Percentiles rank a stretch among this genome's conserved stretches.
Evolutionary conservation across 192 early-diverging fungal genomes (phyloP).

Genomic region (Piromyces sp.): DNA sequence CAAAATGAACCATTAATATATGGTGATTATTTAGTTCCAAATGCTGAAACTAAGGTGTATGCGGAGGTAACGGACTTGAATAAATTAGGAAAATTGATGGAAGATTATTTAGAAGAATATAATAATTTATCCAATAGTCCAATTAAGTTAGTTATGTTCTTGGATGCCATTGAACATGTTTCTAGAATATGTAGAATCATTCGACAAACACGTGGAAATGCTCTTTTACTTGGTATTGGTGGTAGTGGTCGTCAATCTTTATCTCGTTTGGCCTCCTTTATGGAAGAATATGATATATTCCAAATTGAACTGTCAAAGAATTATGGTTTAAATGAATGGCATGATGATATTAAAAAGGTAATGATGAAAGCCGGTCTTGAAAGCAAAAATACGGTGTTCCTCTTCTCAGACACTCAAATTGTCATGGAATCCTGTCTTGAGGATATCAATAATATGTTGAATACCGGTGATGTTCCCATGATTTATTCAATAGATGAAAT

Average conservation of each 20-base stretch:
- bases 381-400: constrained; percentile 44
- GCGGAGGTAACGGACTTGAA: constrained; percentile 35
- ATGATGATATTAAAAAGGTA: constrained; percentile 33
- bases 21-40: constrained; percentile 36
- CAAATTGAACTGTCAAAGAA: constrained; percentile 38
- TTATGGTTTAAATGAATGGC: constrained; percentile 32
- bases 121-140: constrained; percentile 39
- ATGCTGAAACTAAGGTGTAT: constrained; percentile 31
- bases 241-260: constrained; percentile 39
- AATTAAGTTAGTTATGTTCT: constrained; percentile 33
- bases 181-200: constrained; percentile 33
- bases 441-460: constrained; percentile 37
- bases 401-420: constrained; percentile 41
- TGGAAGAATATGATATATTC: constrained; percentile 32
- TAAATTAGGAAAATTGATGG: constrained; percentile 26
- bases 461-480: constrained; percentile 42
- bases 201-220: constrained; percentile 38
- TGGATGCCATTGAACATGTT: constrained; percentile 40
- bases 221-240: constrained; percentile 34
- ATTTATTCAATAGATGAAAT: constrained; percentile 37
- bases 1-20: constrained; percentile 29
- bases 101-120: constrained; percentile 46
- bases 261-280: constrained; percentile 33
- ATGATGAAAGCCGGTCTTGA: constrained; percentile 30
- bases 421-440: constrained; percentile 35